These are phyloP conservation scores for Trichoderma sp. DNA, from an alignment of 2,329 filamentous ascomycete species.

Conservation along the genomic window DNA sequence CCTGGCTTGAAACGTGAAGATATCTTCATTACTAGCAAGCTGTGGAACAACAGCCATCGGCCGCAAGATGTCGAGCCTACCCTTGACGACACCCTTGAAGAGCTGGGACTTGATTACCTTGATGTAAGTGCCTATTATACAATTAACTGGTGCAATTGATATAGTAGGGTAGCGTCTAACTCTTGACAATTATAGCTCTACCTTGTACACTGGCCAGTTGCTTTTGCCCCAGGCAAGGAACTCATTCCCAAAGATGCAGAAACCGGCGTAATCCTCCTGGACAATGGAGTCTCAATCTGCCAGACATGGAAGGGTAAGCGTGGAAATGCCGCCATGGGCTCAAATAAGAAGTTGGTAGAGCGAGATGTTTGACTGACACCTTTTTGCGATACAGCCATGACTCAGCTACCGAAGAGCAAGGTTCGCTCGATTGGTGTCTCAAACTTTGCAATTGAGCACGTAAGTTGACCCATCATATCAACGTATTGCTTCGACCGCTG, in stretches of 20 bases:
- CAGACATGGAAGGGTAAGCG: slow-evolving; percentile 42
- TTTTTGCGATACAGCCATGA: slow-evolving; percentile 37
- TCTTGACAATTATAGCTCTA: slow-evolving; percentile 41
- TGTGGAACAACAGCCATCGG: slow-evolving; percentile 58
- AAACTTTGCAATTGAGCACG: slow-evolving; percentile 55
- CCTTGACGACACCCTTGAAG: slow-evolving; percentile 53
- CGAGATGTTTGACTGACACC: background rate
- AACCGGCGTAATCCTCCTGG: slow-evolving; percentile 37
- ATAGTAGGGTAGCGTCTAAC: background rate
- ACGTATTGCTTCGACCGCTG: background rate
- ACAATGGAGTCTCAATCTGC: slow-evolving; percentile 40
- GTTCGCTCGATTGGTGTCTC: slow-evolving; percentile 67
- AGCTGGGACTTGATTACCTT: slow-evolving; percentile 55
- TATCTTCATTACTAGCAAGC: slow-evolving; percentile 54
- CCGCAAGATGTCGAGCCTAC: slow-evolving; percentile 57
- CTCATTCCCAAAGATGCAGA: slow-evolving; percentile 45
- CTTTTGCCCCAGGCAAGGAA: slow-evolving; percentile 39
- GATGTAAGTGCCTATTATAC: slow-evolving; percentile 37
- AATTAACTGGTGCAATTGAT: background rate
- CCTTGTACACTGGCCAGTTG: slow-evolving; percentile 63
- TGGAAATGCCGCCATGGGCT: background rate
- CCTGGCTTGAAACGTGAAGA: slow-evolving; percentile 48
- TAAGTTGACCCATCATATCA: background rate
- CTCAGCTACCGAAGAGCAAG: slow-evolving; percentile 58
- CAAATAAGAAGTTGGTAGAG: background rate